Evolutionary conservation across 805 yeast species (phyloP).

Genomic region (Saturnispora sanitii): DNA sequence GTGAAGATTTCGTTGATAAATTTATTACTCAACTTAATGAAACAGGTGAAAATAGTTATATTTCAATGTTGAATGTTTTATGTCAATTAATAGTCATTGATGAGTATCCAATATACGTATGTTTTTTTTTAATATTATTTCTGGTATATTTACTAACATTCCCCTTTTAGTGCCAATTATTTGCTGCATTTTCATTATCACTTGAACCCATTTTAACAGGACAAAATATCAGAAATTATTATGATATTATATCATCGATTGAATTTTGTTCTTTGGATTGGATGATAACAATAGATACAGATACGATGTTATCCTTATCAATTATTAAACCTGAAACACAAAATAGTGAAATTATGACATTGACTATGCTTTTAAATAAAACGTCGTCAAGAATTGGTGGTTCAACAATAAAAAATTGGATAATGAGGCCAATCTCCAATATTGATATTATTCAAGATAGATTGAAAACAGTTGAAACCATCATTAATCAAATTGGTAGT

Average conservation of each 20-base stretch:
- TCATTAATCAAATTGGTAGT: slow-evolving; percentile 13
- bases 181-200: slow-evolving; percentile 8
- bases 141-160: too few relatives aligned
- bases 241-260: slow-evolving; percentile 8
- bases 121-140: neutral
- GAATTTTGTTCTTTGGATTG: slow-evolving; percentile 6
- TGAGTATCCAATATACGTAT: slow-evolving; percentile 9
- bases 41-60: neutral
- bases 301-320: slow-evolving; percentile 21
- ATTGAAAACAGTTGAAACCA: slow-evolving; percentile 19
- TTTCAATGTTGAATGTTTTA: neutral
- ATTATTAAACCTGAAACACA: slow-evolving; percentile 10
- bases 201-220: slow-evolving; percentile 7
- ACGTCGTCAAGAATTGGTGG: slow-evolving; percentile 26
- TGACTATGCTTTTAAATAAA: slow-evolving; percentile 17
- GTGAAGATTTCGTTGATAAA: slow-evolving; percentile 7
- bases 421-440: slow-evolving; percentile 28
- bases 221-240: neutral
- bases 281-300: slow-evolving; percentile 22
- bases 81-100: slow-evolving; percentile 1
- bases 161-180: slow-evolving; percentile 6
- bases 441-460: slow-evolving; percentile 23
- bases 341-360: slow-evolving; percentile 11
- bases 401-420: slow-evolving; percentile 26
- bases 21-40: slow-evolving; percentile 4